Evolutionary conservation across 2,329 filamentous ascomycete species (phyloP).

Genomic region (Paraphaeosphaeria minitans): DNA sequence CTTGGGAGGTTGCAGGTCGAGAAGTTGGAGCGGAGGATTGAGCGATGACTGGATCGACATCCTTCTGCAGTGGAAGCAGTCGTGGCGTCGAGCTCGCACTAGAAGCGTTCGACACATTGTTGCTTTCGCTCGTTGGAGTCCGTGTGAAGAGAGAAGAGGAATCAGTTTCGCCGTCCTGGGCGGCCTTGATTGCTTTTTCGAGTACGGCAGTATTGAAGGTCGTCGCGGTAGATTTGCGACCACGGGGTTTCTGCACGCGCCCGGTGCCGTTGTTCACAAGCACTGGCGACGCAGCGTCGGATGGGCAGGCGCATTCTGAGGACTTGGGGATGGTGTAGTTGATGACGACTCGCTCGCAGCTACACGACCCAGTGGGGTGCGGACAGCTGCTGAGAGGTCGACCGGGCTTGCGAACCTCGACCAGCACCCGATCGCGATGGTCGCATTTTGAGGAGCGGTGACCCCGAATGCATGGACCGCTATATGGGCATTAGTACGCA

Average conservation of each 20-base stretch:
- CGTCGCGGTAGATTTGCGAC: constrained; percentile 31
- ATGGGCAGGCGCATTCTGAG: constrained; percentile 47
- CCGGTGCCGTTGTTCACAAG: constrained; percentile 29
- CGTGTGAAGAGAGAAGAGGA: constrained; percentile 34
- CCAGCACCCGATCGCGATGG: constrained; percentile 70
- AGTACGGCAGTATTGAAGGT: constrained; percentile 33
- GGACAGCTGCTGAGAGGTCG: constrained; percentile 72
- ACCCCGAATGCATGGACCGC: constrained; percentile 75
- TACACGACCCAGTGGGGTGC: constrained; percentile 67
- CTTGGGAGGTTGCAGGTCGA: constrained; percentile 14
- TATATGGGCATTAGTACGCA: constrained; percentile 42
- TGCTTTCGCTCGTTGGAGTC: constrained; percentile 43
- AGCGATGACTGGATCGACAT: constrained; percentile 14
- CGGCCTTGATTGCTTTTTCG: constrained; percentile 44
- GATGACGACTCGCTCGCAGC: constrained; percentile 65
- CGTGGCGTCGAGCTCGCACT: constrained; percentile 47
- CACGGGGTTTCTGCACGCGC: constrained; percentile 41
- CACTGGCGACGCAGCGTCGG: constrained; percentile 32
- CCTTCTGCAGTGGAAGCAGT: constrained; percentile 33
- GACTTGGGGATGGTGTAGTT: constrained; percentile 51
- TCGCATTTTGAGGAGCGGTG: constrained; percentile 78
- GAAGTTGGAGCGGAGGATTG: constrained; percentile 5
- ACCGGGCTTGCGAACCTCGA: constrained; percentile 73
- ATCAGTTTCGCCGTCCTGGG: constrained; percentile 38
- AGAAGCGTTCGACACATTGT: constrained; percentile 39